Percentiles rank a stretch among this genome's conserved stretches.
Conservation (phyloP, 75 land plant genomes). For the Sequoia sempervirens region DNA sequence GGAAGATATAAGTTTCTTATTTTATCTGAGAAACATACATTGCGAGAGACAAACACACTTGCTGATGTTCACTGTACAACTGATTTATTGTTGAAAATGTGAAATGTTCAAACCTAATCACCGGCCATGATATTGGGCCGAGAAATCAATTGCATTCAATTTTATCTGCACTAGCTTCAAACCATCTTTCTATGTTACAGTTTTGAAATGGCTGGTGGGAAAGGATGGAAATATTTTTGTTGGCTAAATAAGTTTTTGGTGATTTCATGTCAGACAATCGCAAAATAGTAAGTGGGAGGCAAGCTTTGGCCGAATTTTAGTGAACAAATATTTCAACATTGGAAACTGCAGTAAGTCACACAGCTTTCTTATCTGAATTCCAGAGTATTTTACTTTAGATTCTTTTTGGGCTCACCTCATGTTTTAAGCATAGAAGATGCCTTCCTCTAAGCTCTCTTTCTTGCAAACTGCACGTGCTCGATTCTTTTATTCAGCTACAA, state of each 20-base stretch:
- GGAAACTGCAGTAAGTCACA: conserved; percentile 36
- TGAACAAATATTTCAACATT: conserved; percentile 38
- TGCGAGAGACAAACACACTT: neutral
- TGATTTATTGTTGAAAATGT: conserved; percentile 1
- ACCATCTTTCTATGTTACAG: neutral
- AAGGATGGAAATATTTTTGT: neutral
- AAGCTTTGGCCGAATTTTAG: conserved; percentile 46
- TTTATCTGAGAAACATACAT: neutral
- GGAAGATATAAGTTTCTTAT: neutral
- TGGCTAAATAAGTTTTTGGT: neutral
- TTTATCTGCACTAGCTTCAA: neutral
- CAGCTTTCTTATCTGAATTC: neutral
- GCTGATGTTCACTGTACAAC: neutral
- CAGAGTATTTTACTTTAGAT: neutral
- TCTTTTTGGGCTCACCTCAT: neutral
- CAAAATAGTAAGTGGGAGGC: conserved; percentile 52
- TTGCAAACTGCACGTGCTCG: neutral
- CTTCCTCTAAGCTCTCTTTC: neutral
- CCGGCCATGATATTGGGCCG: neutral
- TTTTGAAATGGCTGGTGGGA: neutral
- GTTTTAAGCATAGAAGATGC: neutral
- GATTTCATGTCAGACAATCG: conserved; percentile 9
- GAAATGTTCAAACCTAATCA: neutral
- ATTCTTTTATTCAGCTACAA: conserved; percentile 17
- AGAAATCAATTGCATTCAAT: neutral